Evolutionary conservation across 2,329 filamentous ascomycete genomes (phyloP), one percentile per base, ranked within the genome.

Genomic region (Sporothrix euskadiensis): DNA sequence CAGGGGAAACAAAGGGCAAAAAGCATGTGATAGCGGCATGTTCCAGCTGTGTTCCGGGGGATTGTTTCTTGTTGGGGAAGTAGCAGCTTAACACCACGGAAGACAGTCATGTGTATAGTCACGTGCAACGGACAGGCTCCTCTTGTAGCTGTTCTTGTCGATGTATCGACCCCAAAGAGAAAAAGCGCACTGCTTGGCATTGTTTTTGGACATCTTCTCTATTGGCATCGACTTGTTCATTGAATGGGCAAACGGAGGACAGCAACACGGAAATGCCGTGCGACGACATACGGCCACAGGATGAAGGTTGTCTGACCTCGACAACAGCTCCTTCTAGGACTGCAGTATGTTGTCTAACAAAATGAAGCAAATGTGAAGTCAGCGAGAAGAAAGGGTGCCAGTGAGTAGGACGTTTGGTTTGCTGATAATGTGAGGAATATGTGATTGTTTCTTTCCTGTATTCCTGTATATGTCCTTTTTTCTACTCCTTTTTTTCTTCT

Each of bases 21-120:
- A 71, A 71, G 56, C 69, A 71, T 71, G 69, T 71, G 69, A 71
- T 52, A 49, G 56, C 69, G 56, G 39, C 49, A 19, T 57, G 49
- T 56, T 66, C 22, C 61, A 44, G 59, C 26, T 44, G 59, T 44
- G 59, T 65, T 65, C 47, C 47, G 26, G 47, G 66, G 65, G 44
- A 30, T 5, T 7, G 30, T 68, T 68, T 52, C 65, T 14, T 68
- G 65, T 68, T 68, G 65, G 65, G 61, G 44, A 47, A 52, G 65
- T 66, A 44, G 65, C 65, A 35, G n/a, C 44, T 52, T 35, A 52
- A 7, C 65, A 68, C 41, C 35, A 12, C 10, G n/a, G 9, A 2
- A 4, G 1, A 12, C 6, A 12, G 22, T 66, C 39, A 66, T 41
- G 39, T 47, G 65, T 12, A n/a, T 7, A n/a, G 7, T 30, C 22